These are phyloP conservation scores for Mycena venus DNA, from an alignment of 768 basidiomycete genomes.

Conservation along the genomic window DNA sequence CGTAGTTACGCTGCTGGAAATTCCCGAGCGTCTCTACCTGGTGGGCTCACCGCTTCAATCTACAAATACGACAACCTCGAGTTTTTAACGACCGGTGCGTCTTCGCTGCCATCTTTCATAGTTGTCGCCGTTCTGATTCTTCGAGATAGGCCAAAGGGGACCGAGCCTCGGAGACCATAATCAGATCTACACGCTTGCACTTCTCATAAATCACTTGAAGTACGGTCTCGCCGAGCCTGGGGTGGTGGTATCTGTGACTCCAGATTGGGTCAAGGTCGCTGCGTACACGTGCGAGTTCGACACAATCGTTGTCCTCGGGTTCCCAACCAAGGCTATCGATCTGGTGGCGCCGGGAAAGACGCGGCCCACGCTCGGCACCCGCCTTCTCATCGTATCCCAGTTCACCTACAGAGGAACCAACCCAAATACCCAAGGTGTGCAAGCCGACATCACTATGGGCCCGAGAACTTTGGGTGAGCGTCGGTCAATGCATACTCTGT, in stretches of 20 bases:
- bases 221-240: constrained; percentile 34
- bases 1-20: constrained; percentile 22
- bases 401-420: constrained; percentile 24
- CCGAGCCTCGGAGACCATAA: constrained; percentile 27
- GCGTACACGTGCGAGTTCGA: constrained; percentile 33
- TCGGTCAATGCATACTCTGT: neutral
- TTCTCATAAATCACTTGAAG: constrained; percentile 35
- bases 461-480: constrained; percentile 16
- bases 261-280: constrained; percentile 36
- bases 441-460: constrained; percentile 27
- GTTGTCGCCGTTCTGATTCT: neutral
- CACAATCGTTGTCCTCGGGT: constrained; percentile 32
- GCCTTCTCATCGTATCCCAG: constrained; percentile 33
- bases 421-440: constrained; percentile 19
- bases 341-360: constrained; percentile 23
- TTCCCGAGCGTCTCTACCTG: constrained; percentile 26
- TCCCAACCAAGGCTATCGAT: constrained; percentile 30
- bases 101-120: neutral
- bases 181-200: constrained; percentile 32
- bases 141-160: constrained; percentile 5
- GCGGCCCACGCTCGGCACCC: constrained; percentile 26
- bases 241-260: constrained; percentile 28
- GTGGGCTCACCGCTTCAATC: constrained; percentile 33
- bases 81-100: constrained; percentile 21
- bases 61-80: constrained; percentile 33